Conservation (phyloP, 306 rosid species). For the Cucurbita argyrosperma region DNA sequence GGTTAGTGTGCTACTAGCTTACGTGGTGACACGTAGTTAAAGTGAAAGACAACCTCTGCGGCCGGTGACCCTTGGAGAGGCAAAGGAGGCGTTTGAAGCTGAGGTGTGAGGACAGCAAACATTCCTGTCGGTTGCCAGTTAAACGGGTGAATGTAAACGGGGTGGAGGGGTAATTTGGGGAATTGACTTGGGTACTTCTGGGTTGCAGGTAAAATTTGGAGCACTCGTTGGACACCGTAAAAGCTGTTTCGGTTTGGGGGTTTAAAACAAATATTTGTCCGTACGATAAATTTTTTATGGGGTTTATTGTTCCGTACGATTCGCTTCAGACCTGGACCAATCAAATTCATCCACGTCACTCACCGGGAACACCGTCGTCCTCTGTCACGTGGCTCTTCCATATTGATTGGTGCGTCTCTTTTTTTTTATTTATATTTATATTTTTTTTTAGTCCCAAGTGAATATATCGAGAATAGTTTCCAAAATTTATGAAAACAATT, state of each 20-base stretch:
- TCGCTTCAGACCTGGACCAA: background rate
- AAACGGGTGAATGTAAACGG: background rate
- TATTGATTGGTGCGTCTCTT: background rate
- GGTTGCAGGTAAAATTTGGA: constrained; percentile 17
- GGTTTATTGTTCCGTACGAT: constrained; percentile 18
- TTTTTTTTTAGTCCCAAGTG: background rate
- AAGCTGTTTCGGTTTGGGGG: background rate
- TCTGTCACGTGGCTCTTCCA: constrained; percentile 26
- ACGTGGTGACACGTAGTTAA: constrained; percentile 12
- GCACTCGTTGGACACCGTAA: background rate
- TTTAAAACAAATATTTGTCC: constrained; percentile 6
- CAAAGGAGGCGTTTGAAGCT: background rate
- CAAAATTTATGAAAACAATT: background rate
- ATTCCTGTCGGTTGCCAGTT: constrained; percentile 65
- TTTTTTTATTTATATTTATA: background rate
- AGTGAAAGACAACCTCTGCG: constrained; percentile 32
- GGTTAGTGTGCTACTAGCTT: constrained; percentile 3
- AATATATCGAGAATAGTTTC: background rate
- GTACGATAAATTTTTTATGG: constrained; percentile 14
- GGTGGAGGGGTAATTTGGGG: background rate
- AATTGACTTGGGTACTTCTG: background rate
- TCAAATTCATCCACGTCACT: background rate
- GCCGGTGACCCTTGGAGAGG: constrained; percentile 33
- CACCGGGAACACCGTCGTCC: background rate
- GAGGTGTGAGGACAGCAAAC: constrained; percentile 22